Evolutionary conservation across 495 filamentous ascomycete species (phyloP), one percentile per base, ranked within the genome.

Genomic region (Glonium stellatum): DNA sequence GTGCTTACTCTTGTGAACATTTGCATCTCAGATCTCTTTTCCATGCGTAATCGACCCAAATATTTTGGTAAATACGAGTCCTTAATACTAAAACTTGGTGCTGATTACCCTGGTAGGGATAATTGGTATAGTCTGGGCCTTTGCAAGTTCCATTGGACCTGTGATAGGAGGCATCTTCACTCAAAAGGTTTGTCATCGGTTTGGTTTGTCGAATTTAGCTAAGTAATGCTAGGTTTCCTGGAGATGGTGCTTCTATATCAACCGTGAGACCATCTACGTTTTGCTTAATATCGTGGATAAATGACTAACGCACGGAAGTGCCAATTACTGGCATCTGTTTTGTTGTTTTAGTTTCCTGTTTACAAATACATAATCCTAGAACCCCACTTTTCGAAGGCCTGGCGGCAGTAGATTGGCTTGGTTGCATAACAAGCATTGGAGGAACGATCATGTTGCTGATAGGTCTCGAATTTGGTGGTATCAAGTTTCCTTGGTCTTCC

Each of bases 141-240:
- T 90, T 54, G 88, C 88, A 22, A 80, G 81, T 59, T 84, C 85
- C 5, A 68, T 89, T 6, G 89, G 89, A 0, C 89, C 89, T 11
- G 78, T 91, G 19, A 75, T 93, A 15, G 89, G 89, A 13, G 89
- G 89, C 13, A 79, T 85, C 2, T 89, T 93, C 65, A 88, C 87
- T 3, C 71, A 83, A 5, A 78, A 6, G 27, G 27, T 31, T 31
- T 6, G 27, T 31, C 6, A 6, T 31, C 27, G 27, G 27, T 31
- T 31, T 6, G 3, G 6, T 31, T 3, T 6, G 27, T 31, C 6
- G 27, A 31, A 31, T 31, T 31, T 31, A 6, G 27, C 27, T 31
- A 31, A 31, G 27, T 31, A 6, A 31, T 2, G 27, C 27, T 6
- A 76, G 52, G 78, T 84, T 27, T 77, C 76, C 3, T 71, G 75